Evolutionary conservation across 2,329 filamentous ascomycete genomes (phyloP).

Genomic region (Metarhizium robertsii): DNA sequence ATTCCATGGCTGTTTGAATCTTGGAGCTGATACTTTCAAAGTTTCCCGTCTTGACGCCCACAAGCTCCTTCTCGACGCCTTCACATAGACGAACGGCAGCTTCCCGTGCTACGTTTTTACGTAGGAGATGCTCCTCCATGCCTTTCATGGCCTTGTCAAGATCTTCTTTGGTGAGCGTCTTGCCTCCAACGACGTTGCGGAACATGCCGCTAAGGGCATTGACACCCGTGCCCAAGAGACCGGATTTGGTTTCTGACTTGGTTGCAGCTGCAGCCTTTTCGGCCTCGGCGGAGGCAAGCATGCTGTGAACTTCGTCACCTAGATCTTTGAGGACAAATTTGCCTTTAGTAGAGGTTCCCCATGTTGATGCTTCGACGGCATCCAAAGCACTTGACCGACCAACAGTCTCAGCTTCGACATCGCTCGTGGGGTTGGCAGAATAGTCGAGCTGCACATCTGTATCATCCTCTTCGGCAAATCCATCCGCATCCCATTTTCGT

Average conservation of each 20-base stretch:
- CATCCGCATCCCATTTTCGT: slow-evolving; percentile 87
- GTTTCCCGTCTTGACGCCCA: slow-evolving; percentile 83
- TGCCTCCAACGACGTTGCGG: slow-evolving; percentile 89
- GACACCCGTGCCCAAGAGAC: slow-evolving; percentile 69
- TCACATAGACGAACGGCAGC: slow-evolving; percentile 86
- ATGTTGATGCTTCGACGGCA: slow-evolving; percentile 66
- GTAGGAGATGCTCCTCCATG: slow-evolving; percentile 90
- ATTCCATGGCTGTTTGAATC: slow-evolving; percentile 81
- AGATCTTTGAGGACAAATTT: slow-evolving; percentile 92
- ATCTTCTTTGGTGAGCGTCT: slow-evolving; percentile 80
- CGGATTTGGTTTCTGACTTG: slow-evolving; percentile 42
- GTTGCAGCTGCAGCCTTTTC: slow-evolving; percentile 39
- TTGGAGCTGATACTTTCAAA: slow-evolving; percentile 85
- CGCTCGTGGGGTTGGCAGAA: slow-evolving; percentile 54
- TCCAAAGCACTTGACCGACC: slow-evolving; percentile 55
- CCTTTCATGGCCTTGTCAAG: slow-evolving; percentile 87
- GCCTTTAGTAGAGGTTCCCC: slow-evolving; percentile 80
- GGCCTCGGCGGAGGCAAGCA: slow-evolving; percentile 71
- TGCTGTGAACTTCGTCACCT: slow-evolving; percentile 85
- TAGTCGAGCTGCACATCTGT: slow-evolving; percentile 72
- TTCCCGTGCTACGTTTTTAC: slow-evolving; percentile 94
- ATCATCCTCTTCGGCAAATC: slow-evolving; percentile 75
- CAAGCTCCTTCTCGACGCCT: slow-evolving; percentile 79
- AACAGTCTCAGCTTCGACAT: slow-evolving; percentile 40
- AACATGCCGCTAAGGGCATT: slow-evolving; percentile 82